These are phyloP conservation scores for Melanopsichium pennsylvanicum DNA, from an alignment of 1,284 basidiomycete genomes.

Conservation along the genomic window DNA sequence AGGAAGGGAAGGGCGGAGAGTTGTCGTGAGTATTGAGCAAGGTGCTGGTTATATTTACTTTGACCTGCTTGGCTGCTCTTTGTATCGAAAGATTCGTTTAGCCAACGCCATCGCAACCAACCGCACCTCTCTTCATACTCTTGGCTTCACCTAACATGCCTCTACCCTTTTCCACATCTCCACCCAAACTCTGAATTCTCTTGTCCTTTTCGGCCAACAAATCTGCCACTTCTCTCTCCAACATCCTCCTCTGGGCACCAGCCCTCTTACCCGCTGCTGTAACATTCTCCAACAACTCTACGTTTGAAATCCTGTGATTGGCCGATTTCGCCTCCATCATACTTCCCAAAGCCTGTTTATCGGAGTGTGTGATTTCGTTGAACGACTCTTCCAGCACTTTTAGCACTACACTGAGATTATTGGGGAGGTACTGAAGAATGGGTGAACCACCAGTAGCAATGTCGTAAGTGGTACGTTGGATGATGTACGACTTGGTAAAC, in stretches of 20 bases:
- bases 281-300: conserved; percentile 43
- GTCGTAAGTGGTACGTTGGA: conserved; percentile 51
- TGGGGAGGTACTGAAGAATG: conserved; percentile 61
- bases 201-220: conserved; percentile 47
- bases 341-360: conserved; percentile 19
- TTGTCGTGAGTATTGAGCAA: no score
- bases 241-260: conserved; percentile 38
- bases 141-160: conserved; percentile 41
- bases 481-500: conserved; percentile 61
- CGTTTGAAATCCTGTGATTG: conserved; percentile 21
- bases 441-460: conserved; percentile 61
- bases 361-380: conserved; percentile 22
- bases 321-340: not conserved
- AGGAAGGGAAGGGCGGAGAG: no score
- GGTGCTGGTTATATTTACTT: no score
- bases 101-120: conserved; percentile 58
- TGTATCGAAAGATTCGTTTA: conserved; percentile 5
- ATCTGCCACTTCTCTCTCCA: conserved; percentile 50
- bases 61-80: no score
- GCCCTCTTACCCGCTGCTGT: conserved; percentile 43
- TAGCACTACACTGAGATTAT: conserved; percentile 55
- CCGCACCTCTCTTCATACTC: conserved; percentile 44
- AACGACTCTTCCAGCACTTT: conserved; percentile 52
- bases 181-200: conserved; percentile 28
- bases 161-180: conserved; percentile 41